Conservation (phyloP, 83 land plant species). For the Picea abies region DNA sequence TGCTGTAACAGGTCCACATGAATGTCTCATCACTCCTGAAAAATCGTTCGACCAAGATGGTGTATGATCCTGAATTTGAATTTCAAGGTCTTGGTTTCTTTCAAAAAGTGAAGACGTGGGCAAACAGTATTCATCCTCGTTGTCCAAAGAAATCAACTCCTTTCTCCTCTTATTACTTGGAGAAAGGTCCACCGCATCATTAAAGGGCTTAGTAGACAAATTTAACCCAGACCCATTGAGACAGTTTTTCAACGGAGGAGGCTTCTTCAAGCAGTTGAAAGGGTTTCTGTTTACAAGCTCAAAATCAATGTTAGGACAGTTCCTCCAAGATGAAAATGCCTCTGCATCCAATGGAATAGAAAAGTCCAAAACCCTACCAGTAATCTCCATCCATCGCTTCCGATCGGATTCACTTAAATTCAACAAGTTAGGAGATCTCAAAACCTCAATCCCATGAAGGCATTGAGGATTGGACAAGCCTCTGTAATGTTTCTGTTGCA, state of each 20-base stretch:
- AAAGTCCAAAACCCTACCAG: conserved; percentile 64
- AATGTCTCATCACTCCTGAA: conserved; percentile 60
- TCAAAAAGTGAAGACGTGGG: conserved; percentile 18
- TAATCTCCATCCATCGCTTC: conserved; percentile 65
- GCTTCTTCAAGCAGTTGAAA: not conserved
- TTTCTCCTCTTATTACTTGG: conserved; percentile 43
- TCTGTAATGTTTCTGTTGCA: conserved; percentile 77
- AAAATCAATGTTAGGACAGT: conserved; percentile 53
- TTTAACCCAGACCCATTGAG: conserved; percentile 49
- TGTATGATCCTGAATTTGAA: conserved; percentile 21
- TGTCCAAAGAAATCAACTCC: conserved; percentile 23
- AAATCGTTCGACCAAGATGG: conserved; percentile 58
- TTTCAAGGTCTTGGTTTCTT: conserved; percentile 28
- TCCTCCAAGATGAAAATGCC: conserved; percentile 61
- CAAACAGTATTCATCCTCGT: conserved; percentile 37
- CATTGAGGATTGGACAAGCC: conserved; percentile 77
- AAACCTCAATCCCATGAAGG: conserved; percentile 66
- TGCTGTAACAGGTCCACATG: conserved; percentile 67
- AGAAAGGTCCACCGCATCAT: conserved; percentile 37
- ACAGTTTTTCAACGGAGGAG: conserved; percentile 30
- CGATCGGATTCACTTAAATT: conserved; percentile 42
- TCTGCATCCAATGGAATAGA: conserved; percentile 55
- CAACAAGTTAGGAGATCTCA: conserved; percentile 42
- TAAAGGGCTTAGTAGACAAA: too few species aligned
- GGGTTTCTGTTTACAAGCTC: conserved; percentile 52